Base-by-base conservation (phyloP, 345 rosid species). In the Murraya koenigii region DNA sequence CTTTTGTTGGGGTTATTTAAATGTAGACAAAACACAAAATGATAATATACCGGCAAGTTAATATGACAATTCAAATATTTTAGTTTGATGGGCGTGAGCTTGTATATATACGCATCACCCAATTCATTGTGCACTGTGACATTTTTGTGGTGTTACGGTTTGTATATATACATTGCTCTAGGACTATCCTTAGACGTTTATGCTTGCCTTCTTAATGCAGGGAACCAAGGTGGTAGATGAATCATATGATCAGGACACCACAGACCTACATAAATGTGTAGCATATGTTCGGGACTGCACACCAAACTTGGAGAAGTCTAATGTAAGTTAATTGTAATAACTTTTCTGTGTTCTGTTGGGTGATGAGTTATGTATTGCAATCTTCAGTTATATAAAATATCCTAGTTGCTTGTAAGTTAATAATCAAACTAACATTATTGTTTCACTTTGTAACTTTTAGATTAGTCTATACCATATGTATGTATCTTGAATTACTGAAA, bases 171-270 rank as follows among this genome's bases (percentile, higher is more conserved):
- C 39, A 52, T 17, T 44, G 65, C 58, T 78, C 30, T 61, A 41
- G n/a, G 63, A 38, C 17, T 28, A 59, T 58, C 75, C 69, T 83
- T 22, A 80, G 78, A 73, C 64, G 71, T 20, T 35, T 68, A 65
- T 69, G 25, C 68, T 81, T 69, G 68, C 66, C 77, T 74, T 38
- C 60, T 67, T 56, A 58, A 72, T 81, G 67, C 86, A 97, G 99
- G 99, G 99, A 77, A 94, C 96, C 15, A 63, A 88, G 82, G 86
- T 93, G 26, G 78, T 89, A 38, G 94, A 92, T 81, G 92, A 88
- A 75, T 91, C 97, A 75, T 87, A 91, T 60, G 97, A 94, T 87
- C 99, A 97, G 86, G 98, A 94, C 81, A 93, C 97, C 72, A 97
- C 98, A 0, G 98, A 97, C 88, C 90, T 97, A 49, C 93, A 94